Evolutionary conservation across 331 rosid species (phyloP).

Genomic region (Ulmus americana): DNA sequence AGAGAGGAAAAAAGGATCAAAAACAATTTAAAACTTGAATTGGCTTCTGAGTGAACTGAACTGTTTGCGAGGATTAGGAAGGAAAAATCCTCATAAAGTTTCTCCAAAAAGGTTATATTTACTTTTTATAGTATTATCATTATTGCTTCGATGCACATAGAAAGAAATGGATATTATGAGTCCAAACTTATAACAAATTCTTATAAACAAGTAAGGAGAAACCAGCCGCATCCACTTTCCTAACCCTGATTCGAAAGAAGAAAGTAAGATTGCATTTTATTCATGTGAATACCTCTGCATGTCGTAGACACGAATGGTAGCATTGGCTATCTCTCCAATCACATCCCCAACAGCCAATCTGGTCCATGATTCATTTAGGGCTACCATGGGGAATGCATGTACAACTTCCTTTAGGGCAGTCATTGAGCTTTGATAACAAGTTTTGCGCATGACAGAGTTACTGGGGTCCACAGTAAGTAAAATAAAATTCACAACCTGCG

Average conservation of each 20-base stretch:
- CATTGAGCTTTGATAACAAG: slow-evolving; percentile 85
- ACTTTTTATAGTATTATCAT: background rate
- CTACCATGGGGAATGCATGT: slow-evolving; percentile 82
- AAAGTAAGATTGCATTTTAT: slow-evolving; percentile 7
- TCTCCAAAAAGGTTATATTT: no score
- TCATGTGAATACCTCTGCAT: slow-evolving; percentile 66
- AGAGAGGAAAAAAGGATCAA: background rate
- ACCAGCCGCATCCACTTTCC: slow-evolving; percentile 7
- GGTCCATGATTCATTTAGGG: slow-evolving; percentile 84
- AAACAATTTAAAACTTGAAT: background rate
- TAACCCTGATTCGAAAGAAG: background rate
- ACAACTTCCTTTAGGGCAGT: slow-evolving; percentile 77
- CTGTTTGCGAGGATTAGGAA: background rate
- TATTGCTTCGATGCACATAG: background rate
- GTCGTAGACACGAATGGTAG: slow-evolving; percentile 79
- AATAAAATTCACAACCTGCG: slow-evolving; percentile 85
- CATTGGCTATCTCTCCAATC: slow-evolving; percentile 58
- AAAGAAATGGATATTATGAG: background rate
- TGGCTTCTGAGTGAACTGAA: background rate
- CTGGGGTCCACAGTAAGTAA: slow-evolving; percentile 89
- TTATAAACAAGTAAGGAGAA: background rate
- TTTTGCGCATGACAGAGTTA: slow-evolving; percentile 88
- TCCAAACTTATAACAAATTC: background rate
- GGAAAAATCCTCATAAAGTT: background rate
- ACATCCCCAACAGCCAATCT: slow-evolving; percentile 93